phyloP scores from a whole-genome alignment of 257 asterid species.

The Cruciata laevipes region DNA sequence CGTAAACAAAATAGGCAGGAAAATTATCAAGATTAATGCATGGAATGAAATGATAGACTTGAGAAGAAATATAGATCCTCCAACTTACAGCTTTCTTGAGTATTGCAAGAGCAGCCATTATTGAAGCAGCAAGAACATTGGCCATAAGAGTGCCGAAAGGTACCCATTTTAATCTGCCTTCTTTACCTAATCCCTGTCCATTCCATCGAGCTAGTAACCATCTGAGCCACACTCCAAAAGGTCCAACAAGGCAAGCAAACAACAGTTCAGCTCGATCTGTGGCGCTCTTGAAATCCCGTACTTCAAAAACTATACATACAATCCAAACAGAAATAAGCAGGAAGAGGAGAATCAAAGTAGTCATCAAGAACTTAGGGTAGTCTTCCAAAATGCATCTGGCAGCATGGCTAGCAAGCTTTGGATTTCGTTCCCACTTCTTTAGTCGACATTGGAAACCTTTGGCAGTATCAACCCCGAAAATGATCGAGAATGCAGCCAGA shows the following conservation, averaged over 20 bases:
- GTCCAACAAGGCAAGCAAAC: conserved; percentile 79
- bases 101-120: conserved; percentile 82
- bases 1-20: not conserved
- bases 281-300: conserved; percentile 36
- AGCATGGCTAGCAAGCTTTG: not conserved
- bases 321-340: conserved; percentile 51
- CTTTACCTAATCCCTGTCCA: conserved; percentile 67
- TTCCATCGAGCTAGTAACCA: conserved; percentile 81
- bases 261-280: conserved; percentile 47
- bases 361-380: conserved; percentile 21
- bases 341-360: conserved; percentile 31
- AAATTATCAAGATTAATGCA: not conserved
- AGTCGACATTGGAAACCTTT: conserved; percentile 45
- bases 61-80: not conserved
- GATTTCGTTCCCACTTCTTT: conserved; percentile 13
- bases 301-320: conserved; percentile 32
- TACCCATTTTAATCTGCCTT: conserved; percentile 51
- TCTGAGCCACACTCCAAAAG: conserved; percentile 84
- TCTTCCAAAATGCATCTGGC: conserved; percentile 13
- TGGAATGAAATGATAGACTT: not conserved
- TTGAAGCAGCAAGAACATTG: conserved; percentile 72
- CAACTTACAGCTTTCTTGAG: conserved; percentile 54
- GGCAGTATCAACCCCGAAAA: conserved; percentile 68
- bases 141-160: conserved; percentile 94
- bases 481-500: conserved; percentile 58